Evolutionary conservation across 169 alveolate genomes (phyloP).

Genomic region (Plasmodium berghei): DNA sequence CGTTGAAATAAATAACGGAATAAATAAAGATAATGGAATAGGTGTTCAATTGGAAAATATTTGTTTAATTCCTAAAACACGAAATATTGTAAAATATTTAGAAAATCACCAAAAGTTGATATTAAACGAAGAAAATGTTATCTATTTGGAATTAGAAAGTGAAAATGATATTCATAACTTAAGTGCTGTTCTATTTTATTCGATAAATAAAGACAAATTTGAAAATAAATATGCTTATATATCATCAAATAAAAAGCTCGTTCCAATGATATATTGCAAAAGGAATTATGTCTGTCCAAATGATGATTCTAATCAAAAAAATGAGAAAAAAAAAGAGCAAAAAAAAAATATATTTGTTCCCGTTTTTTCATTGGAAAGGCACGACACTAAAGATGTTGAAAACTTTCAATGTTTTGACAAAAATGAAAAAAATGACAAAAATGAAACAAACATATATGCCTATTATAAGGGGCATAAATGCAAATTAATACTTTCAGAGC

Average conservation of each 20-base stretch:
- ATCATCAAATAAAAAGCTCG: conserved; percentile 9
- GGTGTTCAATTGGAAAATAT: neutral
- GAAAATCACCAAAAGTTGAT: neutral
- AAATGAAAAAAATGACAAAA: neutral
- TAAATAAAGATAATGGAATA: neutral
- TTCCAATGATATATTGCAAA: conserved; percentile 26
- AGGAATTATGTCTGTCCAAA: neutral
- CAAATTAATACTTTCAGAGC: conserved; percentile 11
- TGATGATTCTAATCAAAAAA: neutral
- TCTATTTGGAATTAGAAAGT: conserved; percentile 6
- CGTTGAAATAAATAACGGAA: neutral
- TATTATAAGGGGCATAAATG: conserved; percentile 40
- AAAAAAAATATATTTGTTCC: conserved; percentile 25
- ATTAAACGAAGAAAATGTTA: neutral
- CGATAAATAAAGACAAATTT: conserved; percentile 19
- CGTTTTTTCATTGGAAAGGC: conserved; percentile 4
- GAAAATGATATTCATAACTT: conserved; percentile 9
- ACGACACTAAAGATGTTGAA: neutral
- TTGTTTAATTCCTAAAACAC: neutral
- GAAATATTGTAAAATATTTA: conserved; percentile 25
- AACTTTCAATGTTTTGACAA: neutral
- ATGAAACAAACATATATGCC: neutral
- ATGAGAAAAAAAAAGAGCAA: neutral
- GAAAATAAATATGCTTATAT: conserved; percentile 31
- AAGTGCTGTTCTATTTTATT: conserved; percentile 23